Evolutionary conservation across 139 green algal species (phyloP).

Genomic region (Desmodesmus armatus): DNA sequence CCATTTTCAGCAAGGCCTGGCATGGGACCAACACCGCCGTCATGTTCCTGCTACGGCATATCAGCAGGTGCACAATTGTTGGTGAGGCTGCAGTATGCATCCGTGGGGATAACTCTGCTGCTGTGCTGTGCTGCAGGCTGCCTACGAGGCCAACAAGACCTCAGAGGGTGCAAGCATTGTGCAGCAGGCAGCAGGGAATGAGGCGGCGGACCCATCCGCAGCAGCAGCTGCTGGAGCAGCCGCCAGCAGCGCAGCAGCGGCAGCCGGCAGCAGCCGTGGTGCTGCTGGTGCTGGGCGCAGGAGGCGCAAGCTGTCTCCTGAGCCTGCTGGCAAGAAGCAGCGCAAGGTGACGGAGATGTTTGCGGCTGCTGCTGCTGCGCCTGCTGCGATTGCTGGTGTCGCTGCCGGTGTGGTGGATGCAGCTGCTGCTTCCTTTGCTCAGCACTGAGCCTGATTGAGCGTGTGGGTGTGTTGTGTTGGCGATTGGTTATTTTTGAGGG

Average conservation of each 20-base stretch:
- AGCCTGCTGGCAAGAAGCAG: slow-evolving; percentile 29
- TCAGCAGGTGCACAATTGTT: no score
- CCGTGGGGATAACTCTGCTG: no score
- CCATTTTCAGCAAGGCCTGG: no score
- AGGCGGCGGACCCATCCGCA: neutral
- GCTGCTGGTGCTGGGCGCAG: slow-evolving; percentile 30
- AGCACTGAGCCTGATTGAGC: no score
- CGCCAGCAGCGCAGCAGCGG: neutral
- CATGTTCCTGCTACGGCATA: no score
- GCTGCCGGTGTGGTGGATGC: slow-evolving; percentile 11
- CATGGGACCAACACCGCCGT: no score
- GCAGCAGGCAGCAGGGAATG: slow-evolving; percentile 8
- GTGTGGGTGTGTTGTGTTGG: no score
- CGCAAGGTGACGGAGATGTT: slow-evolving; percentile 39
- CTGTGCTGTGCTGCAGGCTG: no score
- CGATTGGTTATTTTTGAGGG: no score
- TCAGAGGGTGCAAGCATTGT: neutral
- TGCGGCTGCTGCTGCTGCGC: slow-evolving; percentile 2
- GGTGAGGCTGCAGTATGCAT: no score
- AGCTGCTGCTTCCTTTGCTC: neutral
- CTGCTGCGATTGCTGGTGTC: neutral
- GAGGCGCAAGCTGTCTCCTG: neutral
- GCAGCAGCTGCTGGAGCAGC: neutral
- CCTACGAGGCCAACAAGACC: slow-evolving; percentile 34
- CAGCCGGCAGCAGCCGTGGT: neutral